These are phyloP conservation scores for Emergomyces africanus DNA, from an alignment of 2,329 filamentous ascomycete genomes.

Conservation along the genomic window DNA sequence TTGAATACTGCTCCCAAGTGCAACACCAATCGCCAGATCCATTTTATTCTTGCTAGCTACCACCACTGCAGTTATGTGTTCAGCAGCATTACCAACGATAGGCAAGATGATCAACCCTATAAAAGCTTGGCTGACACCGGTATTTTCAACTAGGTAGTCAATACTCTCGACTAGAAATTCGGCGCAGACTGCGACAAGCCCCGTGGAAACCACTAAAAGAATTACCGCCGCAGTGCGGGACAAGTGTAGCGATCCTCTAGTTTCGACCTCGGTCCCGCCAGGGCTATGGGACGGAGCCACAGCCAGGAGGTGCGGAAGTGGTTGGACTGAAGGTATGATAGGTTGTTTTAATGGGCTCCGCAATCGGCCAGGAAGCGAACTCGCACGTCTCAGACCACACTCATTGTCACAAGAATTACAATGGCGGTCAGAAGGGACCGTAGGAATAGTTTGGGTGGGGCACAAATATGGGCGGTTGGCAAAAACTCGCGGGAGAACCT, in stretches of 20 bases:
- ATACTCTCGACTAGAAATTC: slow-evolving; percentile 60
- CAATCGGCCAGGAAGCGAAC: slow-evolving; percentile 59
- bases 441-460: slow-evolving; percentile 9
- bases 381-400: slow-evolving; percentile 57
- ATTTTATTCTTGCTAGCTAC: slow-evolving; percentile 65
- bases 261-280: slow-evolving; percentile 29
- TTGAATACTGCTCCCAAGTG: slow-evolving; percentile 58
- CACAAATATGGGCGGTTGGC: slow-evolving; percentile 58
- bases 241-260: slow-evolving; percentile 16
- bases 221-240: slow-evolving; percentile 40
- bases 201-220: slow-evolving; percentile 52
- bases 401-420: slow-evolving; percentile 29
- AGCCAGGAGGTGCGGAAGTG: slow-evolving; percentile 13
- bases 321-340: slow-evolving; percentile 12
- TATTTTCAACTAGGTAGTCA: slow-evolving; percentile 47
- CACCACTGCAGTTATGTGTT: slow-evolving; percentile 58
- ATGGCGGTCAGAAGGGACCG: slow-evolving; percentile 4
- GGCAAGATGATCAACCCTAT: slow-evolving; percentile 61
- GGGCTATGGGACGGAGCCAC: slow-evolving; percentile 2
- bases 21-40: slow-evolving; percentile 61
- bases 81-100: slow-evolving; percentile 60
- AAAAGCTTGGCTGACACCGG: slow-evolving; percentile 49
- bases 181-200: slow-evolving; percentile 53
- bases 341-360: slow-evolving; percentile 23
- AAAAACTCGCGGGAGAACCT: slow-evolving; percentile 51